A percentile compares a stretch with the other conserved stretches of the same genome.
These are phyloP conservation scores for Pouteria glomerata DNA, from an alignment of 148 eudicot species.

Conservation along the genomic window DNA sequence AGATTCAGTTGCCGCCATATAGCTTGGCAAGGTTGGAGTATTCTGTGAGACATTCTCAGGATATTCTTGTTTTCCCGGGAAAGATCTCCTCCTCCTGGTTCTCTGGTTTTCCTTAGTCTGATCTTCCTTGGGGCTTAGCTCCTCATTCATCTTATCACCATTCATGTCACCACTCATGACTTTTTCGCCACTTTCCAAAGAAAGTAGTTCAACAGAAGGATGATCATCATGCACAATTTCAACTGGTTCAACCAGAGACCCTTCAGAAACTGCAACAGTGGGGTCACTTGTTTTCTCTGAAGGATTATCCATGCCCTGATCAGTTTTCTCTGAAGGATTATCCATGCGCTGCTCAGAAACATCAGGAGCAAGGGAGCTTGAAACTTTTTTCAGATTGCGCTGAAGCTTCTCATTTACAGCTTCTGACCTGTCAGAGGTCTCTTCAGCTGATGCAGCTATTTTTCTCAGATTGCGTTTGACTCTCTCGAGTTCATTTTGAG, in stretches of 20 bases:
- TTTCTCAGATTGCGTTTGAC: conserved; percentile 54
- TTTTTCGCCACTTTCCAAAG: conserved; percentile 28
- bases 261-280: conserved; percentile 16
- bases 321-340: conserved; percentile 23
- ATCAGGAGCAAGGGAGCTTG: conserved; percentile 21
- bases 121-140: conserved; percentile 38
- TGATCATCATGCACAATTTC: conserved; percentile 18
- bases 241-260: conserved; percentile 27
- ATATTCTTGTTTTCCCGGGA: conserved; percentile 52
- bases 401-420: conserved; percentile 32
- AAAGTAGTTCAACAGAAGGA: conserved; percentile 24
- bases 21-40: conserved; percentile 51
- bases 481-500: conserved; percentile 60
- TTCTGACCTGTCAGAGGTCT: conserved; percentile 31
- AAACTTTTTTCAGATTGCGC: conserved; percentile 14
- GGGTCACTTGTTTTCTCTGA: conserved; percentile 16
- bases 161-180: conserved; percentile 15
- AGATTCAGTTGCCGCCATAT: conserved; percentile 70
- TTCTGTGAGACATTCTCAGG: conserved; percentile 49
- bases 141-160: conserved; percentile 21
- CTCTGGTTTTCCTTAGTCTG: conserved; percentile 38
- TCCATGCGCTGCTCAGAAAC: conserved; percentile 21
- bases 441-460: conserved; percentile 34
- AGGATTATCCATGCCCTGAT: conserved; percentile 20
- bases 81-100: conserved; percentile 42